Base-by-base conservation (phyloP, 2,329 filamentous ascomycete genomes). In the Fusarium sp. region DNA sequence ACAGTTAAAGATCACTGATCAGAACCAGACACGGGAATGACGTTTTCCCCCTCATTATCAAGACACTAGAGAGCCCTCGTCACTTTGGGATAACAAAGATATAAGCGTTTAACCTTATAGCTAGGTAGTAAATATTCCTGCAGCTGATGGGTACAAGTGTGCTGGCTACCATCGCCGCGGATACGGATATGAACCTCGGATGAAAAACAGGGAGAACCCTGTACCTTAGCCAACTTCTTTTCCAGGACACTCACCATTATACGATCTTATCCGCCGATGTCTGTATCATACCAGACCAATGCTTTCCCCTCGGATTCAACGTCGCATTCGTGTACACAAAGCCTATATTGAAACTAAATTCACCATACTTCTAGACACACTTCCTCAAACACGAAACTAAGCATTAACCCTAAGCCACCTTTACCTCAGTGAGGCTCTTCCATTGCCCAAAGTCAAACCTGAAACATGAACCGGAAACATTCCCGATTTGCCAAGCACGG, bases 61-160 rank as follows among this genome's bases (percentile, higher is more conserved):
- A n/a, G n/a, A n/a, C n/a, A n/a, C n/a, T n/a, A n/a, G n/a, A n/a
- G n/a, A n/a, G n/a, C n/a, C n/a, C n/a, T n/a, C n/a, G n/a, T n/a
- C n/a, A n/a, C n/a, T n/a, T n/a, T n/a, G n/a, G n/a, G 2, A 3
- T 10, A 10, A 15, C 1, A 23, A 4, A 33, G 15, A 7, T 10
- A 0, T 0, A 19, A 19, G 6, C 29, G 11, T 2, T 46, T 11
- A 29, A 21, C 25, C 19, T 29, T 8, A 11, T 5, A 4, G 23
- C 18, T 21, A 21, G 11, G 10, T n/a, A n/a, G n/a, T n/a, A 33
- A 33, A 33, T 16, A 6, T 1, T 19, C 19, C 3, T 19, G 7
- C 4, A 5, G 18, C 8, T 21, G 5, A 8, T 5, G 3, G 8
- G 0, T 4, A 18, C 18, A 7, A 31, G 15, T 10, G 7, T 5